Evolutionary conservation across 2,329 filamentous ascomycete species (phyloP), one percentile per base, ranked within the genome.

Genomic region (Aspergillus sp.): DNA sequence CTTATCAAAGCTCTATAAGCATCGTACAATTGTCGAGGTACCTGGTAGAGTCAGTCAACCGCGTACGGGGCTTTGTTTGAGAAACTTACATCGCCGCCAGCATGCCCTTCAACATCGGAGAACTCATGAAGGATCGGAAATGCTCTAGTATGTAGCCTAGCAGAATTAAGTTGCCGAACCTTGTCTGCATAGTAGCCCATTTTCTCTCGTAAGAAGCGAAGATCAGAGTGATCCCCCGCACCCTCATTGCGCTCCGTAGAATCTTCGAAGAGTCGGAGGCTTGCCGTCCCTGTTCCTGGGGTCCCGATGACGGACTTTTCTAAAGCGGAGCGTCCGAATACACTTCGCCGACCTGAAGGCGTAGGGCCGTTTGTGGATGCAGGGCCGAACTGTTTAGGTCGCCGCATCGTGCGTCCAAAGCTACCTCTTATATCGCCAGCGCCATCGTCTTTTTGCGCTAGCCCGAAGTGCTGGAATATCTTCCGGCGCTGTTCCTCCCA

Each of bases 381-480:
- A 53, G 69, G 51, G 15, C 66, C 80, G 78, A 55, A 76, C 75
- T 47, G 80, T 70, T 70, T 74, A 13, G 72, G 66, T 55, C 75
- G 76, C 61, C 69, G 74, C 30, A 67, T 67, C n/a, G 78, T 73
- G 39, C 76, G 73, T 13, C 85, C 85, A 73, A 88, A 88, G 4
- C 81, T 74, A 63, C 73, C 73, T 64, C 60, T 73, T 17, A 73
- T 82, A 51, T 87, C 74, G 60, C 64, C 66, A 15, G 55, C 50
- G 13, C 68, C 62, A 23, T 70, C 70, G 56, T 77, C 74, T 55
- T 87, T 89, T 72, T 78, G 75, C 7, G 80, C 82, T 15, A 99
- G 89, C 13, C 95, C 95, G 75, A 99, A 98, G 77, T 99, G 95
- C 71, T 97, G 89, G 77, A 97, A 98, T 65, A 99, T 97, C 66